Evolutionary conservation across 2,329 filamentous ascomycete genomes (phyloP).

Genomic region (Dothidotthia symphoricarpi): DNA sequence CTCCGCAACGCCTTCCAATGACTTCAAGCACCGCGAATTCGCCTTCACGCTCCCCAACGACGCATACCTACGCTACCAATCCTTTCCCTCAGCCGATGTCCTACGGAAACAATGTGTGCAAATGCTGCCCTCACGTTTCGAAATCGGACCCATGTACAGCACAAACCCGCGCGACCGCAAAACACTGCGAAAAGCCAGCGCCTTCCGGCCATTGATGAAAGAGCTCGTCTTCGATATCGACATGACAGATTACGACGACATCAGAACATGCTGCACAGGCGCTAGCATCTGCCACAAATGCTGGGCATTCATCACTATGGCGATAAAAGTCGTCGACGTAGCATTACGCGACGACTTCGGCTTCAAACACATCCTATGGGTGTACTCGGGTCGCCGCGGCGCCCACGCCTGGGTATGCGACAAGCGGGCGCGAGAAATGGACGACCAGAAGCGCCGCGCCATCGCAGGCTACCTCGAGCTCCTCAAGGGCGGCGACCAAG

Average conservation of each 20-base stretch:
- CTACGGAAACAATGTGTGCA: slow-evolving; percentile 89
- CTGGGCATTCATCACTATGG: slow-evolving; percentile 98
- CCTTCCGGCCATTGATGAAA: slow-evolving; percentile 85
- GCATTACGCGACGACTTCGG: slow-evolving; percentile 92
- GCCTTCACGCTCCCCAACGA: slow-evolving; percentile 93
- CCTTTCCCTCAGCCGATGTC: slow-evolving; percentile 66
- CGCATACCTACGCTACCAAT: slow-evolving; percentile 89
- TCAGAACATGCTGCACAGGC: slow-evolving; percentile 90
- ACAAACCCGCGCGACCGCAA: slow-evolving; percentile 94
- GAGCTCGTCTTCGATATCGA: slow-evolving; percentile 99
- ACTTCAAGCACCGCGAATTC: slow-evolving; percentile 93
- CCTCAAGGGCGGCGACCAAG: slow-evolving; percentile 79
- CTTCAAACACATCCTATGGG: slow-evolving; percentile 96
- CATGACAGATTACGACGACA: slow-evolving; percentile 97
- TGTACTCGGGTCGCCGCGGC: slow-evolving; percentile 94
- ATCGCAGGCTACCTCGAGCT: slow-evolving; percentile 89
- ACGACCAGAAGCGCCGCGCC: slow-evolving; percentile 80
- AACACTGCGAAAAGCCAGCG: slow-evolving; percentile 71
- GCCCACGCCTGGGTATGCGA: slow-evolving; percentile 99
- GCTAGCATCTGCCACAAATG: slow-evolving; percentile 92
- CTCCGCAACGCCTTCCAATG: slow-evolving; percentile 76
- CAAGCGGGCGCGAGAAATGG: slow-evolving; percentile 75
- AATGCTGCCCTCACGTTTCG: slow-evolving; percentile 88
- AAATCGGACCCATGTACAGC: slow-evolving; percentile 96
- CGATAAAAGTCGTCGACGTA: slow-evolving; percentile 86